Base-by-base conservation (phyloP, 306 rosid species). In the Sechiopsis laciniata region DNA sequence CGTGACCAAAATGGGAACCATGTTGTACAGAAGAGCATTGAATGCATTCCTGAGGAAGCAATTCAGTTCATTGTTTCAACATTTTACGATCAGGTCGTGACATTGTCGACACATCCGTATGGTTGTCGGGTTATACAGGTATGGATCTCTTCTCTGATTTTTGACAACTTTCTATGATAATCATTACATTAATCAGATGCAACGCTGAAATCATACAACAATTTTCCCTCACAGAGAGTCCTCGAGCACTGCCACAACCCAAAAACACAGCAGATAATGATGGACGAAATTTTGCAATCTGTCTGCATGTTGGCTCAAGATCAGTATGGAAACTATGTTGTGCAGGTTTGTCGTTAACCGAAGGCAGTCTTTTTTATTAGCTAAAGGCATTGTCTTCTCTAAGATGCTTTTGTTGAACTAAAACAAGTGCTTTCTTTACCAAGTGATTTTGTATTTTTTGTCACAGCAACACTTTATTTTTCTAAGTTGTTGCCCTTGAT, bases 1-100 rank as follows among this genome's bases (percentile, higher is more conserved):
- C 96, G 96, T n/a, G 99, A 94, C 86, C 99, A 94, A 79, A 94
- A 94, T 82, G 99, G 99, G 68, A 94, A 94, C 83, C 99, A 94
- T 75, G 99, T 94, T 46, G 87, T 94, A 57, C 99, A 94, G 85
- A 94, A 94, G 78, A 91, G 99, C 80, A 94, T 94, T 46, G 99
- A 94, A 80, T 89, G 91, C 82, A 90, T 94, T n/a, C 97, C 98
- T 71, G 98, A 90, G 77, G 93, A 89, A 73, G 90, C 84, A 2
- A 91, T 89, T 64, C 79, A 85, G 73, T 94, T 94, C 67, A 91
- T 94, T 77, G 87, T 94, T 76, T 89, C 95, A 40, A 86, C 96
- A 11, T 89, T 94, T 77, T 91, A 81, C 74, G 97, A 88, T 75
- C 99, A 94, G 84, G 99, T 91, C 29, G 97, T 89, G 57, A 88